Base-by-base conservation (phyloP, 495 filamentous ascomycete species). In the Sporormia fimetaria region DNA sequence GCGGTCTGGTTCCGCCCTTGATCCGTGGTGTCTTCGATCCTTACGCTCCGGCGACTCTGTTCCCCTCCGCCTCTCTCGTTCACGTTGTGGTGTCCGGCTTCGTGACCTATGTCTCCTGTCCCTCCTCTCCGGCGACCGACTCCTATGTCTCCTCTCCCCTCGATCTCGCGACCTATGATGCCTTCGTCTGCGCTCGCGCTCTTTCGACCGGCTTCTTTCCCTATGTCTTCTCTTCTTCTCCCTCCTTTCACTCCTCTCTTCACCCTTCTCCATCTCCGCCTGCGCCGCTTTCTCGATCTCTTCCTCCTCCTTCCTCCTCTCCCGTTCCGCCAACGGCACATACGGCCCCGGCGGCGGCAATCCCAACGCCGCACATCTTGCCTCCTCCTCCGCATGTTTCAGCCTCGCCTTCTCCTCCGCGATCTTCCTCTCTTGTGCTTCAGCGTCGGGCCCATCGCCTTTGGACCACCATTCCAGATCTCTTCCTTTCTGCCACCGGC, bases 351-450 rank as follows among this genome's bases (percentile, higher is more conserved):
- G 71, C 3, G 83, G 65, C 3, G 85, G 81, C 14, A 92, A 67
- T 0, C 90, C 90, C 44, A 96, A 57, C 0, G 87, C 90, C 31
- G 63, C 68, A 7, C 81, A 74, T 56, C 95, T 73, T 0, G 87
- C 90, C 60, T 95, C 92, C 56, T 88, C 80, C 56, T 98, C 90
- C 0, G 80, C 85, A 52, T 94, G 84, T 59, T 95, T 96, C 56
- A 98, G 75, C 25, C 65, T 69, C 33, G 78, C 69, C 35, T 86
- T 73, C 57, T 92, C 84, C 50, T 92, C 88, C 44, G 74, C 76
- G 12, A 81, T 78, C 33, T 80, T 76, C 14, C 78, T 71, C 0
- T 71, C 76, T 23, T 35, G 50, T 14, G 45, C 15, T 35, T 52
- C 26, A 2, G 26, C 40, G 21, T 54, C 55, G 20, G 40, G 52